Evolutionary conservation across 1,284 basidiomycete species (phyloP).

Genomic region (Pterulicium gracile): DNA sequence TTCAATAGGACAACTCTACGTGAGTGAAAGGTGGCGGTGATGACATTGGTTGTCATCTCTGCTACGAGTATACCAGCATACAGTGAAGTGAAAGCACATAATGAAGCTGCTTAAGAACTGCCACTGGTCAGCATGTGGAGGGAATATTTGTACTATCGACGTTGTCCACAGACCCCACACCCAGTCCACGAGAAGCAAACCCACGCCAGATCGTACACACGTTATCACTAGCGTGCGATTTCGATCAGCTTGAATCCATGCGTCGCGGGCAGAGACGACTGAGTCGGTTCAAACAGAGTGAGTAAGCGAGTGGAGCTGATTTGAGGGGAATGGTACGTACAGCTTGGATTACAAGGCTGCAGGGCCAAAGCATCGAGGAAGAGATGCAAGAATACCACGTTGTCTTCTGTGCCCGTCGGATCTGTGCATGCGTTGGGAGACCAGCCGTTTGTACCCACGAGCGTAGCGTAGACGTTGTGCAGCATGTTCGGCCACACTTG

Average conservation of each 20-base stretch:
- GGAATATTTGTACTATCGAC: constrained; percentile 26
- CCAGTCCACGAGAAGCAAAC: constrained; percentile 41
- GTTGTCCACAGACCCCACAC: constrained; percentile 31
- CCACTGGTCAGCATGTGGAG: constrained; percentile 28
- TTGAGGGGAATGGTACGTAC: constrained; percentile 21
- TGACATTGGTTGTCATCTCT: too few relatives aligned
- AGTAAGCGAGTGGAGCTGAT: not conserved
- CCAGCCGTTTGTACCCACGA: constrained; percentile 31
- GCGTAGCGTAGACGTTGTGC: constrained; percentile 39
- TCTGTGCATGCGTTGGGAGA: constrained; percentile 28
- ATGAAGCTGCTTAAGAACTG: too few relatives aligned
- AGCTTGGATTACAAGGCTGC: constrained; percentile 43
- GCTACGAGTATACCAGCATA: too few relatives aligned
- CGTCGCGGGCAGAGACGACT: constrained; percentile 30
- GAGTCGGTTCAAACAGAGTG: constrained; percentile 2
- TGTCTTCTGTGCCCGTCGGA: constrained; percentile 30
- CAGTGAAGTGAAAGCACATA: too few relatives aligned
- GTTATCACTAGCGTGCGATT: constrained; percentile 37
- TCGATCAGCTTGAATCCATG: constrained; percentile 46
- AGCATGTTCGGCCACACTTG: constrained; percentile 44
- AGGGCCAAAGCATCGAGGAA: constrained; percentile 37
- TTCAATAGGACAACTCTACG: too few relatives aligned
- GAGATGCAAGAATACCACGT: constrained; percentile 35
- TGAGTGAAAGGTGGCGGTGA: too few relatives aligned
- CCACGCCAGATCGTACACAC: constrained; percentile 33